Evolutionary conservation across 2,329 filamentous ascomycete species (phyloP).

Genomic region (Ophiostoma angusticollis): DNA sequence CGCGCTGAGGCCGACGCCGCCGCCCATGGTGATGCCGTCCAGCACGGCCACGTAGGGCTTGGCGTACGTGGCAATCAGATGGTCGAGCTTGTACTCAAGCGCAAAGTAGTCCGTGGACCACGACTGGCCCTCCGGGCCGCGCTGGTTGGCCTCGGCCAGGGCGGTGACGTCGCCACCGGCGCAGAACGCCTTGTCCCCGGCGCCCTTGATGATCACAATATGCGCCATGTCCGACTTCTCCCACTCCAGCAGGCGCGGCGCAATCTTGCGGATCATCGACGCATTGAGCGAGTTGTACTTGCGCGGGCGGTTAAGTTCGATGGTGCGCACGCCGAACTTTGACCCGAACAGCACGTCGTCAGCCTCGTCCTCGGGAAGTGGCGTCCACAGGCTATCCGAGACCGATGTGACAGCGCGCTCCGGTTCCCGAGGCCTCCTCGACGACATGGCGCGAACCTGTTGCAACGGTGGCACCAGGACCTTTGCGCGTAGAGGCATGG

Average conservation of each 20-base stretch:
- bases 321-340: constrained; percentile 76
- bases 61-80: constrained; percentile 81
- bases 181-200: constrained; percentile 75
- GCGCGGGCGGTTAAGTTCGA: constrained; percentile 85
- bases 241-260: constrained; percentile 84
- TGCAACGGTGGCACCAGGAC: constrained; percentile 44
- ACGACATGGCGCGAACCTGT: constrained; percentile 33
- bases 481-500: constrained; percentile 75
- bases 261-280: constrained; percentile 92
- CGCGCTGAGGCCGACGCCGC: constrained; percentile 83
- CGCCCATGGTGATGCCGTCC: constrained; percentile 98
- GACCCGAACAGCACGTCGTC: constrained; percentile 90
- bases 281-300: constrained; percentile 88
- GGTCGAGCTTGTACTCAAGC: constrained; percentile 91
- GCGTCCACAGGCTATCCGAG: constrained; percentile 28
- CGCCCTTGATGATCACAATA: constrained; percentile 81
- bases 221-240: constrained; percentile 89
- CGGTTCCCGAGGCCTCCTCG: constrained; percentile 9
- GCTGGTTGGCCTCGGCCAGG: constrained; percentile 60
- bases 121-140: constrained; percentile 56
- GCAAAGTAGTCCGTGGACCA: constrained; percentile 76
- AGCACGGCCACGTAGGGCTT: constrained; percentile 94
- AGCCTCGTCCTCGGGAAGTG: constrained; percentile 56
- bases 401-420: neutral
- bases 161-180: constrained; percentile 82